Conservation (phyloP, 257 asterid genomes). For the Galeopsis tetrahit region DNA sequence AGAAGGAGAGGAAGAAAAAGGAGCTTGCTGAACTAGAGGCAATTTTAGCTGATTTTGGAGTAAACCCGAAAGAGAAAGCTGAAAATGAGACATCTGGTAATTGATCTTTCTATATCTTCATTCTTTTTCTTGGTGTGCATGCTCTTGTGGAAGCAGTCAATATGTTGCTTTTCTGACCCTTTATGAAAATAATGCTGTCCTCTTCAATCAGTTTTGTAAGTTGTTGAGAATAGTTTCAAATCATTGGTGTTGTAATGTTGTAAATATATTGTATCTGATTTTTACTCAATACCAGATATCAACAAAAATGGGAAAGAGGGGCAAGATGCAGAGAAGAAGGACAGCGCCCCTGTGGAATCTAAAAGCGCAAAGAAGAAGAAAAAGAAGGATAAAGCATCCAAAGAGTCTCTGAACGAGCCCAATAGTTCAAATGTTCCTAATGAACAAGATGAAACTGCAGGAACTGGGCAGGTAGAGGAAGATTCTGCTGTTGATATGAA, state of each 20-base stretch:
- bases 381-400: slow-evolving; percentile 78
- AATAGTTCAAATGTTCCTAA: slow-evolving; percentile 45
- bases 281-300: slow-evolving; percentile 40
- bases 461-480: slow-evolving; percentile 50
- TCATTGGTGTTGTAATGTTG: background rate
- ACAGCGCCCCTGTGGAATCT: slow-evolving; percentile 67
- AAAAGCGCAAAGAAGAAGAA: slow-evolving; percentile 90
- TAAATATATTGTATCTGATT: background rate
- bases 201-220: background rate
- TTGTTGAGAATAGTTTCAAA: background rate
- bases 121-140: background rate
- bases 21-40: slow-evolving; percentile 98
- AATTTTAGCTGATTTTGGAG: slow-evolving; percentile 85
- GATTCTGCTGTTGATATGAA: slow-evolving; percentile 65
- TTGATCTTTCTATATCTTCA: slow-evolving; percentile 6
- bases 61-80: slow-evolving; percentile 52
- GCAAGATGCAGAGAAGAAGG: slow-evolving; percentile 63
- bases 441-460: slow-evolving; percentile 51
- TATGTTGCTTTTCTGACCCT: background rate
- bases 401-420: slow-evolving; percentile 64
- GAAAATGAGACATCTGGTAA: slow-evolving; percentile 72
- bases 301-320: slow-evolving; percentile 55
- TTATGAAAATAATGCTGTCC: background rate
- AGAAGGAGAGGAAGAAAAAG: slow-evolving; percentile 93
- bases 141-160: slow-evolving; percentile 8